These are phyloP conservation scores for Aureobasidium leucospermi DNA, from an alignment of 2,329 filamentous ascomycete species.

Conservation along the genomic window DNA sequence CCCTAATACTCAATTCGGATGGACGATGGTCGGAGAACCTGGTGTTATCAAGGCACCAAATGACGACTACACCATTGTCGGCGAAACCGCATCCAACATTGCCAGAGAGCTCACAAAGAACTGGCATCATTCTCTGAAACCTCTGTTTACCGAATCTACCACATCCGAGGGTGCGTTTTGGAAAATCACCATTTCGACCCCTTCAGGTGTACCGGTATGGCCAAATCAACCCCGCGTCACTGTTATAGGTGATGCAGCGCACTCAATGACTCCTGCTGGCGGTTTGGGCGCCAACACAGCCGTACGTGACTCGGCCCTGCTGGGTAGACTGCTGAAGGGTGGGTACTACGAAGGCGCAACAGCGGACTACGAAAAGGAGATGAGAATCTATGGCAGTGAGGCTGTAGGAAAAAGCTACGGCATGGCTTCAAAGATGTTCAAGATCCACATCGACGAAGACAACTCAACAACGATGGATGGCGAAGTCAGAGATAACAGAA, in stretches of 20 bases:
- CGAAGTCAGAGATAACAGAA: slow-evolving; percentile 5
- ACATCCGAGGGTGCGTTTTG: slow-evolving; percentile 54
- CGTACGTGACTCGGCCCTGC: slow-evolving; percentile 47
- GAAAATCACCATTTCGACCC: slow-evolving; percentile 59
- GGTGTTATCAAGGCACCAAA: slow-evolving; percentile 53
- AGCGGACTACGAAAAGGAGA: slow-evolving; percentile 31
- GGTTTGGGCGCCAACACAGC: slow-evolving; percentile 54
- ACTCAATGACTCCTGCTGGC: slow-evolving; percentile 48
- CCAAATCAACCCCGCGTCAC: slow-evolving; percentile 51
- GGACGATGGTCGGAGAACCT: slow-evolving; percentile 54
- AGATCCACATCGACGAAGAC: slow-evolving; percentile 41
- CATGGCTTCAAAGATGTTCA: slow-evolving; percentile 38
- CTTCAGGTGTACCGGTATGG: slow-evolving; percentile 55
- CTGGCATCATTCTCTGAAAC: slow-evolving; percentile 51
- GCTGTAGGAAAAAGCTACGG: slow-evolving; percentile 50
- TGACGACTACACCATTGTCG: slow-evolving; percentile 53
- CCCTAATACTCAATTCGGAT: slow-evolving; percentile 51
- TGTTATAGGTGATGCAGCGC: slow-evolving; percentile 51
- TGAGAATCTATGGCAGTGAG: slow-evolving; percentile 47
- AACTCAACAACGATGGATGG: slow-evolving; percentile 7
- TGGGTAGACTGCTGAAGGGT: slow-evolving; percentile 46
- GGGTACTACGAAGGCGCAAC: slow-evolving; percentile 38
- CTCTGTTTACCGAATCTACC: slow-evolving; percentile 53
- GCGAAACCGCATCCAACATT: slow-evolving; percentile 49
- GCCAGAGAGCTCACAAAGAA: slow-evolving; percentile 47